Evolutionary conservation across 2,329 filamentous ascomycete genomes (phyloP).

Genomic region (Helicocarpus griseus): DNA sequence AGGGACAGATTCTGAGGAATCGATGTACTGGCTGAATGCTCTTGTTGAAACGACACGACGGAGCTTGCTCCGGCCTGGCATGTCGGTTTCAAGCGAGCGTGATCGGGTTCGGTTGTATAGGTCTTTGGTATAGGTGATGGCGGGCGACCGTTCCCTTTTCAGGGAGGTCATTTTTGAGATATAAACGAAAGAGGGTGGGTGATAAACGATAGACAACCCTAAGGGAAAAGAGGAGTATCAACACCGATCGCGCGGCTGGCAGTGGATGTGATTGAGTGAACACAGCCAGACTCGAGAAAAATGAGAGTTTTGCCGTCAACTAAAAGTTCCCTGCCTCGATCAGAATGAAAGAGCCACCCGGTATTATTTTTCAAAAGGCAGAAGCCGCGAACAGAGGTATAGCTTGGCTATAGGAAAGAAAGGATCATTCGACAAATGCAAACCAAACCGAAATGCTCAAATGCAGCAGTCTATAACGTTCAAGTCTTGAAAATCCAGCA

Average conservation of each 20-base stretch:
- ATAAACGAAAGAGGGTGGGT: neutral
- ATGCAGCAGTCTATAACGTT: neutral
- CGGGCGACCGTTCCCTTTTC: neutral
- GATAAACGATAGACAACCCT: constrained; percentile 6
- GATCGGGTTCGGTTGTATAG: constrained; percentile 1
- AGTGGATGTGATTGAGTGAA: too few species aligned
- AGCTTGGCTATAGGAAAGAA: too few species aligned
- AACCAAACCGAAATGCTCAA: neutral
- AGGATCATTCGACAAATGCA: too few species aligned
- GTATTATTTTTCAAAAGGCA: neutral
- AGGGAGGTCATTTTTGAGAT: neutral
- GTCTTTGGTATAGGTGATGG: neutral
- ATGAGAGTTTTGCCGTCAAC: too few species aligned
- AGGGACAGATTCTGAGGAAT: constrained; percentile 23
- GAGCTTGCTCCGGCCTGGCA: constrained; percentile 7
- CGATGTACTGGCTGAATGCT: constrained; percentile 14
- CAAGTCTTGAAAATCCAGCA: neutral
- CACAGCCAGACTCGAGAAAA: too few species aligned
- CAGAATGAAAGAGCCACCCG: too few species aligned
- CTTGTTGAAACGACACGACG: constrained; percentile 15
- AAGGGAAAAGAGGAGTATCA: neutral
- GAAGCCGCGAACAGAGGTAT: constrained; percentile 3
- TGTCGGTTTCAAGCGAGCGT: constrained; percentile 4
- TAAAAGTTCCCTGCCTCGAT: too few species aligned
- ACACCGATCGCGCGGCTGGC: neutral